A percentile compares a stretch with the other conserved stretches of the same genome.
phyloP scores from a whole-genome alignment of 768 basidiomycete genomes.

The Lactarius hengduanensis region DNA sequence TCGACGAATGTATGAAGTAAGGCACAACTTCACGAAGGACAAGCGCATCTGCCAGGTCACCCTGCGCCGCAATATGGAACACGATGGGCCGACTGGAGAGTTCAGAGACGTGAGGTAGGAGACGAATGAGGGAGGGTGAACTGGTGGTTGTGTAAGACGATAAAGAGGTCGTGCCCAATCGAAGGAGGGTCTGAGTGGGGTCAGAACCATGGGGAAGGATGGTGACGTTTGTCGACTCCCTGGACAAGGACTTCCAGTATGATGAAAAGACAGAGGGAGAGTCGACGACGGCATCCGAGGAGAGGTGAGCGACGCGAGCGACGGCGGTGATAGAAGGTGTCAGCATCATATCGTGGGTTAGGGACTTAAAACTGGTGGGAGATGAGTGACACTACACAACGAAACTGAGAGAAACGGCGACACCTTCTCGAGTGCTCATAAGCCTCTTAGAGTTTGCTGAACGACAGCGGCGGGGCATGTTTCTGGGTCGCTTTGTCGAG shows the following conservation, averaged over 20 bases:
- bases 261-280: slow-evolving; percentile 42
- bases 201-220: slow-evolving; percentile 65
- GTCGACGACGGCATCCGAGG: slow-evolving; percentile 66
- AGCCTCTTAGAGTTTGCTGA: background rate
- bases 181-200: slow-evolving; percentile 55
- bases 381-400: background rate
- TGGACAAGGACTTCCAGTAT: slow-evolving; percentile 41
- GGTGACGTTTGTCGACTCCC: slow-evolving; percentile 40
- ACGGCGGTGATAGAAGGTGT: slow-evolving; percentile 42
- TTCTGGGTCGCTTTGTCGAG: background rate
- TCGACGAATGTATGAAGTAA: slow-evolving; percentile 77
- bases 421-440: background rate
- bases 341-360: slow-evolving; percentile 1
- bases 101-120: slow-evolving; percentile 69
- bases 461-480: background rate
- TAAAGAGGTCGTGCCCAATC: slow-evolving; percentile 44
- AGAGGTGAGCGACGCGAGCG: slow-evolving; percentile 67
- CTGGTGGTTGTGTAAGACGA: slow-evolving; percentile 57
- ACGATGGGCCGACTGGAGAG: slow-evolving; percentile 66
- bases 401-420: background rate
- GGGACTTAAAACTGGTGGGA: background rate
- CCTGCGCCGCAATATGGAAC: slow-evolving; percentile 62
- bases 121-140: slow-evolving; percentile 51
- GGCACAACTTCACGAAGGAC: slow-evolving; percentile 77
- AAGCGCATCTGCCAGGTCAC: slow-evolving; percentile 73